Evolutionary conservation across 2,329 filamentous ascomycete species (phyloP).

Genomic region (Cryphonectria parasitica): DNA sequence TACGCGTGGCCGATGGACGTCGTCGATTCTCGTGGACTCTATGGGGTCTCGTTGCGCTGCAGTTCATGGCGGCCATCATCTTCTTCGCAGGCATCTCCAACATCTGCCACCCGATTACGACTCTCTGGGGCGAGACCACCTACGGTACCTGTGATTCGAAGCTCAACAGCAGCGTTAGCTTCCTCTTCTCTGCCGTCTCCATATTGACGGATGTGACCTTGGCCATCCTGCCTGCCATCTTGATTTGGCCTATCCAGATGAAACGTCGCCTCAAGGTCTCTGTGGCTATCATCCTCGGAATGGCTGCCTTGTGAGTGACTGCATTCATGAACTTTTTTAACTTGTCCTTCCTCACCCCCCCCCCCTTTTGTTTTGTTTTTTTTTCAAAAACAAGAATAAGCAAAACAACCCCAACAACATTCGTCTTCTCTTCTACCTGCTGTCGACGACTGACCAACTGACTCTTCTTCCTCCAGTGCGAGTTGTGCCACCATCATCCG

Average conservation of each 20-base stretch:
- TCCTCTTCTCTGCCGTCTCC: conserved; percentile 43
- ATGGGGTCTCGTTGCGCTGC: conserved; percentile 34
- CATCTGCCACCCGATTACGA: conserved; percentile 39
- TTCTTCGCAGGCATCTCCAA: conserved; percentile 38
- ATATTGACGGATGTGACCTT: conserved; percentile 41
- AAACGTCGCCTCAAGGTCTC: conserved; percentile 49
- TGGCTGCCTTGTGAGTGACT: conserved; percentile 46
- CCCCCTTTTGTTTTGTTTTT: too few relatives aligned
- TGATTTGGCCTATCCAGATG: conserved; percentile 48
- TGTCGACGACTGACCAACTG: background rate
- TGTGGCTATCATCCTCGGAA: conserved; percentile 46
- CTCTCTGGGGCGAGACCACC: conserved; percentile 37
- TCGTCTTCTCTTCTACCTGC: background rate
- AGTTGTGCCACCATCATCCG: conserved; percentile 45
- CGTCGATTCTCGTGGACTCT: conserved; percentile 36
- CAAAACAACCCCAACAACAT: too few relatives aligned
- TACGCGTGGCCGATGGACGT: conserved; percentile 39
- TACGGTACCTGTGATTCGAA: conserved; percentile 35
- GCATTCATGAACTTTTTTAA: background rate
- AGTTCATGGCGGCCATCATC: conserved; percentile 33
- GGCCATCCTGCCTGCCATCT: conserved; percentile 43
- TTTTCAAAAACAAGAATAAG: too few relatives aligned
- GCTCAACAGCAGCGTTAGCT: conserved; percentile 39
- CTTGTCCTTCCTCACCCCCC: too few relatives aligned
- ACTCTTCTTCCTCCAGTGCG: conserved; percentile 33